Evolutionary conservation across 2,329 filamentous ascomycete species (phyloP), one percentile per base, ranked within the genome.

Genomic region (Clathrospora elynae): DNA sequence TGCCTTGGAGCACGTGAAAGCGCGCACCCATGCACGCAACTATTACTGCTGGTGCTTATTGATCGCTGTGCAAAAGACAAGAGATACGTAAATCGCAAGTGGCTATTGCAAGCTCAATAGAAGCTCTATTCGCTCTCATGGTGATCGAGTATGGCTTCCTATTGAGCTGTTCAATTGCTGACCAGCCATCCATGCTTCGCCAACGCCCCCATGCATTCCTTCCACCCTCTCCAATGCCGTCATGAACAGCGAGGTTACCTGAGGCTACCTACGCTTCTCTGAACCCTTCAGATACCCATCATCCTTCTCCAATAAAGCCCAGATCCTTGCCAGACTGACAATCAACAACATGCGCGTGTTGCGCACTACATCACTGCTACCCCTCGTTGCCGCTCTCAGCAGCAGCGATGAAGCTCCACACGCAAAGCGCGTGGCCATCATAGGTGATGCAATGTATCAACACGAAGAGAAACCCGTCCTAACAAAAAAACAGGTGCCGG

Each of bases 401-500:
- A 53, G 40, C 31, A 48, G 13, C 30, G 24, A 52, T 34, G 34
- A 49, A 37, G 19, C 46, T 36, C 43, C 34, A 9, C 35, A 37
- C 35, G 46, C 51, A 30, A 71, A 68, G 53, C 62, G 59, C 35
- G 64, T 71, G 24, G 68, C 68, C 12, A 66, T 71, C n/a, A 70
- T 71, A 55, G 68, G 68, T 69, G n/a, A 35, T 3, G 8, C 2
- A 8, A 14, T 17, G n/a, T 2, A 12, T 7, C 9, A 6, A 9
- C 9, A 12, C 20, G 10, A 22, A 14, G 5, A 3, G 10, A 10
- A 23, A 23, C n/a, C n/a, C n/a, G n/a, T 23, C 20, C 6, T 6
- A n/a, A 6, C 3, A n/a, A 12, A 6, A 29, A 42, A 16, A 11
- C 26, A 95, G 92, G 93, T 49, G 92, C 92, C 56, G 93, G 93